Evolutionary conservation across 495 filamentous ascomycete species (phyloP).

Genomic region (Penicillium dipodomyicola): DNA sequence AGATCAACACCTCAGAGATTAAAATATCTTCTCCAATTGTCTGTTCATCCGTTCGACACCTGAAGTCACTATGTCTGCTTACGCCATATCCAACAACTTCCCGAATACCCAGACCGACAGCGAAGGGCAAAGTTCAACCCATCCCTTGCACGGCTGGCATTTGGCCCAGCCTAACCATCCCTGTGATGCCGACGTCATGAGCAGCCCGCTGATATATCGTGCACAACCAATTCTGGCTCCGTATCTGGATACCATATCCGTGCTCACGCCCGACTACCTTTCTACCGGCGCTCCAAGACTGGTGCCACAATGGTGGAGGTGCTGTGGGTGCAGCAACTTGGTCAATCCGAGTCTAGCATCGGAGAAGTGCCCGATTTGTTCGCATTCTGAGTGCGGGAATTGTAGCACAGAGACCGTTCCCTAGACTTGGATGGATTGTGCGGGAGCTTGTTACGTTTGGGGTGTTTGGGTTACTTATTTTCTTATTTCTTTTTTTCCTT

Average conservation of each 20-base stretch:
- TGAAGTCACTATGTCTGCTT: background rate
- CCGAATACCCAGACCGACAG: background rate
- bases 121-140: background rate
- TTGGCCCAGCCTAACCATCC: background rate
- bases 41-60: background rate
- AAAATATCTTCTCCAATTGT: background rate
- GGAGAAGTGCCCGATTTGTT: slow-evolving; percentile 5
- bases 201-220: background rate
- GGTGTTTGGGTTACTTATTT: background rate
- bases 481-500: background rate
- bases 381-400: background rate
- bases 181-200: too few species aligned
- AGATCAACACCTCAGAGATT: background rate
- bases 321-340: slow-evolving; percentile 1
- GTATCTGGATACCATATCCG: background rate
- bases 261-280: background rate
- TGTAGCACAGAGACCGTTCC: slow-evolving; percentile 3
- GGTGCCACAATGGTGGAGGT: slow-evolving; percentile 2
- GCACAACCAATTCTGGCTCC: background rate
- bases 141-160: background rate
- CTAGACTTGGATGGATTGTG: background rate
- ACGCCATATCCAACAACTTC: background rate
- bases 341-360: slow-evolving; percentile 6
- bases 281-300: background rate
- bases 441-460: background rate